These are phyloP conservation scores for Dioscorea dumetorum DNA, from an alignment of 106 monocot genomes.

Conservation along the genomic window DNA sequence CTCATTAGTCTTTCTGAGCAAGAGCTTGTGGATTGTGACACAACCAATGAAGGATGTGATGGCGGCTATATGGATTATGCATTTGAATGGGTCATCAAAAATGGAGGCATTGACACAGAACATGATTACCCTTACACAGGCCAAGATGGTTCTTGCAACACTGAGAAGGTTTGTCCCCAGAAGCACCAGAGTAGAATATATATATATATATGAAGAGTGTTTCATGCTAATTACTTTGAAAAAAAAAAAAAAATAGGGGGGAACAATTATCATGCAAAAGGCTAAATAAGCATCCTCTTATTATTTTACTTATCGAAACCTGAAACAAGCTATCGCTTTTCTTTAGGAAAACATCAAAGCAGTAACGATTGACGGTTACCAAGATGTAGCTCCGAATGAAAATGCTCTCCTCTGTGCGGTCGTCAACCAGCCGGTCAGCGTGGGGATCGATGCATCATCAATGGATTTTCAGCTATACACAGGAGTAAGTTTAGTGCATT, in stretches of 20 bases:
- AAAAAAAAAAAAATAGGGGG: no score
- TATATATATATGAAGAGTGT: no score
- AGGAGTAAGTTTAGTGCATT: constrained; percentile 29
- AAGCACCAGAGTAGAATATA: no score
- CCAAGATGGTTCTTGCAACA: constrained; percentile 19
- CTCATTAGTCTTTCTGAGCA: constrained; percentile 64
- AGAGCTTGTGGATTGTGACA: constrained; percentile 57
- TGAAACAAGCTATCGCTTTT: neutral
- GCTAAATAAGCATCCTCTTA: no score
- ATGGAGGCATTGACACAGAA: constrained; percentile 53
- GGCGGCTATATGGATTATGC: constrained; percentile 68
- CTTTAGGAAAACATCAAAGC: constrained; percentile 29
- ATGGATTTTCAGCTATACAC: constrained; percentile 47
- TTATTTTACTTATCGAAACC: neutral
- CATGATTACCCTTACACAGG: constrained; percentile 41
- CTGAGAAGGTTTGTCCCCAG: constrained; percentile 9
- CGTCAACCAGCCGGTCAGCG: constrained; percentile 43
- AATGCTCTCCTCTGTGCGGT: constrained; percentile 30
- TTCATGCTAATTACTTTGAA: no score
- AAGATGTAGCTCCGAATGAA: constrained; percentile 31
- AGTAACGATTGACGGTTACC: constrained; percentile 44
- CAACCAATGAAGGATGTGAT: constrained; percentile 38
- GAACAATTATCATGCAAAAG: no score
- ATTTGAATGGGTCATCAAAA: constrained; percentile 41
- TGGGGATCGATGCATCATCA: constrained; percentile 37